Evolutionary conservation across 2,329 filamentous ascomycete species (phyloP).

Genomic region (Rutstroemia sp.): DNA sequence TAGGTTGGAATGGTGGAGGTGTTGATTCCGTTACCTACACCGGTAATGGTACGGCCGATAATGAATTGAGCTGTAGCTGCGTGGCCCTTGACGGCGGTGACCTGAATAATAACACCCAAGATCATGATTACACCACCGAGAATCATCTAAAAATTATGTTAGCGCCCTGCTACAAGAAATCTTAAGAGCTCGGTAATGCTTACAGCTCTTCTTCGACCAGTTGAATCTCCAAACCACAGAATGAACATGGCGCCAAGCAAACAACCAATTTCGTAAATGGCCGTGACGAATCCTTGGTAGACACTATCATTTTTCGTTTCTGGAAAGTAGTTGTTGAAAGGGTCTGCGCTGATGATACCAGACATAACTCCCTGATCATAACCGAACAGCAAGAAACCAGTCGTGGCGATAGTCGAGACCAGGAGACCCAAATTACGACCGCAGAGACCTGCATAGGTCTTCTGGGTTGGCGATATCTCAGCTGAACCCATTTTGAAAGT

Average conservation of each 20-base stretch:
- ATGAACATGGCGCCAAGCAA: constrained; percentile 43
- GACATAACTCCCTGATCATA: constrained; percentile 91
- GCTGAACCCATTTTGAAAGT: not conserved
- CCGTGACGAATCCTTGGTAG: constrained; percentile 44
- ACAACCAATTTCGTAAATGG: constrained; percentile 50
- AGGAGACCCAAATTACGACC: constrained; percentile 61
- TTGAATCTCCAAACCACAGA: constrained; percentile 43
- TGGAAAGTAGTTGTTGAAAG: constrained; percentile 80
- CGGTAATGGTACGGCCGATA: constrained; percentile 42
- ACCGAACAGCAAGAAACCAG: constrained; percentile 79
- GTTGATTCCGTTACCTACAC: constrained; percentile 45
- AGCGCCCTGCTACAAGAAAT: constrained; percentile 19
- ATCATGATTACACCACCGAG: constrained; percentile 51
- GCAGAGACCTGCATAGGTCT: constrained; percentile 49
- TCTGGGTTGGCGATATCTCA: constrained; percentile 2
- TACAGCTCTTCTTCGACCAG: constrained; percentile 51
- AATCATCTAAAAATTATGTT: constrained; percentile 36
- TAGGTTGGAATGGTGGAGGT: constrained; percentile 49
- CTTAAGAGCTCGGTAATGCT: constrained; percentile 20
- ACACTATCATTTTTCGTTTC: constrained; percentile 44
- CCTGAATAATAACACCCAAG: constrained; percentile 43
- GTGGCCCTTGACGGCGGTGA: constrained; percentile 30
- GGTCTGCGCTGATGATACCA: constrained; percentile 53
- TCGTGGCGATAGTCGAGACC: constrained; percentile 62
- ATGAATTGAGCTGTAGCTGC: constrained; percentile 47